These are phyloP conservation scores for Cercis canadensis DNA, from an alignment of 306 rosid genomes.

Conservation along the genomic window DNA sequence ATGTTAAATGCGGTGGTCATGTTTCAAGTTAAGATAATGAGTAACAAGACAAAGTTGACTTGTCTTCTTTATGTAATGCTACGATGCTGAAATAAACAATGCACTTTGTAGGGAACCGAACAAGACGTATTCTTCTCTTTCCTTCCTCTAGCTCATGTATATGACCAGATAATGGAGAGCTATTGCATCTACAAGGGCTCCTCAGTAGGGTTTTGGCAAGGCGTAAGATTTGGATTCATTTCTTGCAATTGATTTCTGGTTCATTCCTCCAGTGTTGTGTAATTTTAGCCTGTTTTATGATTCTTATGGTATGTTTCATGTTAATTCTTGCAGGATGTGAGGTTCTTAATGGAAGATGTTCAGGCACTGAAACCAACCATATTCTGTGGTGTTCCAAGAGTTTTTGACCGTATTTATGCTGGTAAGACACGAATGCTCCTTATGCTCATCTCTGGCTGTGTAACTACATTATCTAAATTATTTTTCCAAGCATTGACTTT, in stretches of 20 bases:
- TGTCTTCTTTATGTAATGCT: not conserved
- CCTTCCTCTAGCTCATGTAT: constrained; percentile 64
- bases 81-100: not conserved
- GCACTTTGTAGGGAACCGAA: constrained; percentile 57
- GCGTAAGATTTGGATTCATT: constrained; percentile 46
- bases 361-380: constrained; percentile 78
- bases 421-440: constrained; percentile 37
- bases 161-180: constrained; percentile 63
- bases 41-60: too few relatives aligned
- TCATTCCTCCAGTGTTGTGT: not conserved
- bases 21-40: too few relatives aligned
- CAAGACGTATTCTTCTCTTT: constrained; percentile 85
- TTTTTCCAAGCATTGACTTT: constrained; percentile 26
- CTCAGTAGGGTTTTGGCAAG: constrained; percentile 86
- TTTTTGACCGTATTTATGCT: constrained; percentile 67
- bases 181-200: constrained; percentile 67
- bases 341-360: constrained; percentile 83
- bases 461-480: constrained; percentile 6
- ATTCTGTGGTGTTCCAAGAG: constrained; percentile 92
- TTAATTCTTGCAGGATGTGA: constrained; percentile 67
- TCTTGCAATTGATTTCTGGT: not conserved
- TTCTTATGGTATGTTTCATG: constrained; percentile 22
- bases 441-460: constrained; percentile 3
- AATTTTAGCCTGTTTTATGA: not conserved
- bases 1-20: too few relatives aligned